Conservation (phyloP, 441 rosid species). For the Erysimum pusillum region DNA sequence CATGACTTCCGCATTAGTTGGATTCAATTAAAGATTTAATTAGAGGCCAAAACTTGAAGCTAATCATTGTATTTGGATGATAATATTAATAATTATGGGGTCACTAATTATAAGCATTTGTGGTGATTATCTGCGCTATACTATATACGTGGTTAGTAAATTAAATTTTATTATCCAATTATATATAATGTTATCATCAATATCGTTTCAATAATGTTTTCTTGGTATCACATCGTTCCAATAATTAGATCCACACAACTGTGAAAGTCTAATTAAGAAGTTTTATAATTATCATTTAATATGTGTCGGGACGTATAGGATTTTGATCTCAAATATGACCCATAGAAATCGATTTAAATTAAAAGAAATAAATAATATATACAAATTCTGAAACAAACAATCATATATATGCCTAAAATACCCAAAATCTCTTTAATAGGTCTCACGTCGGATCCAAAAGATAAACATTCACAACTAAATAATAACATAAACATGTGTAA, state of each 20-base stretch:
- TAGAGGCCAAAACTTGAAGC: constrained; percentile 42
- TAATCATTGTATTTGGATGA: constrained; percentile 50
- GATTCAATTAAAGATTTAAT: constrained; percentile 45
- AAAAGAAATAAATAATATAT: not conserved
- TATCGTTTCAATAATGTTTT: constrained; percentile 39
- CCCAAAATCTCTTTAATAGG: too few relatives aligned
- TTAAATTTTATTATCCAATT: constrained; percentile 6
- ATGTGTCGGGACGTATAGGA: not conserved
- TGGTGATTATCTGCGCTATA: constrained; percentile 39
- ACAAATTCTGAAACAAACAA: not conserved
- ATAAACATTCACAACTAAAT: not conserved
- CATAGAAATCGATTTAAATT: not conserved
- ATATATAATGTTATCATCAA: constrained; percentile 45
- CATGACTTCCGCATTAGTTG: constrained; percentile 49
- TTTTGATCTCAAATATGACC: not conserved
- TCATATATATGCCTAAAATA: not conserved
- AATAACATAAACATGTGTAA: too few relatives aligned
- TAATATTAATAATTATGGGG: constrained; percentile 44
- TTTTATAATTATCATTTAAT: constrained; percentile 6
- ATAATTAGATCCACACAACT: constrained; percentile 44
- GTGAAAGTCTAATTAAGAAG: constrained; percentile 18
- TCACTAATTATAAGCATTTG: constrained; percentile 44
- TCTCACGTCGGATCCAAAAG: not conserved
- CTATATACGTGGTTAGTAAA: constrained; percentile 30
- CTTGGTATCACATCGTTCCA: constrained; percentile 41